These are phyloP conservation scores for Penicillium verrucosum DNA, from an alignment of 2,329 filamentous ascomycete species.

Conservation along the genomic window DNA sequence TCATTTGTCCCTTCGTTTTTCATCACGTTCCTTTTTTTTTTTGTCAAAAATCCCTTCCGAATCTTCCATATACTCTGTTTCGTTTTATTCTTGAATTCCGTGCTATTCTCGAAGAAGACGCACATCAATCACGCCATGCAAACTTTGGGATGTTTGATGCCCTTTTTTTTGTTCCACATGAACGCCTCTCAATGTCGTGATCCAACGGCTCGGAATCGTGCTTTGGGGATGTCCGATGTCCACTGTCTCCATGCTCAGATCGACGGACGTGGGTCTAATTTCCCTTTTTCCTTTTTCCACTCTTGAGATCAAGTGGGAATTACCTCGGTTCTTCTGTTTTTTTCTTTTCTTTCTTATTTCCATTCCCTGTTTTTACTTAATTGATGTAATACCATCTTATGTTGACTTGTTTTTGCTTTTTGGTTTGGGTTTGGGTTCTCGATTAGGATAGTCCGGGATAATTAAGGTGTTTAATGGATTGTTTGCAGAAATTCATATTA, in stretches of 20 bases:
- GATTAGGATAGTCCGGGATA: conserved; percentile 12
- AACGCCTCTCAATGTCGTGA: conserved; percentile 15
- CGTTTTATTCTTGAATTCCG: not conserved
- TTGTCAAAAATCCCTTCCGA: not conserved
- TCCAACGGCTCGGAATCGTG: conserved; percentile 13
- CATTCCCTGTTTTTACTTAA: conserved; percentile 5
- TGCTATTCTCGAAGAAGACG: not conserved
- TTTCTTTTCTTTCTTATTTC: conserved; percentile 1
- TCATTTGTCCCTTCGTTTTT: not conserved
- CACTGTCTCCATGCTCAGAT: conserved; percentile 2
- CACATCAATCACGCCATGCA: conserved; percentile 1
- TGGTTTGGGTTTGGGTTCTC: not conserved
- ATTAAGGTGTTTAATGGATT: conserved; percentile 25
- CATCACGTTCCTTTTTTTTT: not conserved
- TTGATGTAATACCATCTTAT: conserved; percentile 29
- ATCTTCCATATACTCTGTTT: not conserved
- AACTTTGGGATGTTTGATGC: not conserved
- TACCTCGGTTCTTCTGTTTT: not conserved
- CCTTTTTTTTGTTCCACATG: not conserved
- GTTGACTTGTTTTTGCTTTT: conserved; percentile 15
- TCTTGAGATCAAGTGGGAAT: not conserved
- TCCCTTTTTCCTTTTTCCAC: not conserved
- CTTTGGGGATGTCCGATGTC: conserved; percentile 4
- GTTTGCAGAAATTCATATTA: not conserved
- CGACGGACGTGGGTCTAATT: conserved; percentile 2